Base-by-base conservation (phyloP, 441 rosid species). In the Capsella rubella region DNA sequence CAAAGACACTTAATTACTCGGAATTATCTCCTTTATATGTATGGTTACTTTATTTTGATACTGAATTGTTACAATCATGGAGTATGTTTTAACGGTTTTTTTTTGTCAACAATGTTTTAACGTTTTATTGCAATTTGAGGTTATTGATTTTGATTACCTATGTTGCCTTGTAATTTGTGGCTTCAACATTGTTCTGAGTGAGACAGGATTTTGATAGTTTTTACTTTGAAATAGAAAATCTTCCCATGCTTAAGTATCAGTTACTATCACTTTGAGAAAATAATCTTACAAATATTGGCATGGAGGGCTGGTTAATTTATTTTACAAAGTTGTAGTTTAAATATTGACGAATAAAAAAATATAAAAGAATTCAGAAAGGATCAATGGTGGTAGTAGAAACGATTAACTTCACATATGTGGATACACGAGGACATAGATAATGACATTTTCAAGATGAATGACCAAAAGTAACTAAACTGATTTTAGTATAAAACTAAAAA, bases 111-210 rank as follows among this genome's bases (percentile, higher is more conserved):
- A n/a, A n/a, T 40, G 5, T 40, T 3, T 40, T 40, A 11, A 40
- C 5, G 12, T 40, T 11, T 11, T 3, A 40, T 3, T 40, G 45
- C 25, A 40, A 40, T 1, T 40, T 40, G 45, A 40, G 11, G 14
- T 39, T 14, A 39, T 9, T 37, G 42, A 37, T 16, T 37, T 39
- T 39, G 45, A 40, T 40, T 40, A 40, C 14, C 14, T 40, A 12
- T 40, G 63, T 42, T 54, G 12, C 25, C 14, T 67, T 67, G 31
- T 54, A 47, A 42, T 11, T 31, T 39, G 18, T 31, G 61, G 52
- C 18, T 67, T 67, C 42, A 28, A 54, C 52, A 53, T 53, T 67
- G 61, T 55, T 67, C 39, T 51, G 27, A 52, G 4, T 39, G 29
- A 66, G 35, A 37, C 60, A 27, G 39, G 7, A 28, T 1, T 39